Evolutionary conservation across 148 eudicot species (phyloP), one percentile per base, ranked within the genome.

Genomic region (Arbutus unedo): DNA sequence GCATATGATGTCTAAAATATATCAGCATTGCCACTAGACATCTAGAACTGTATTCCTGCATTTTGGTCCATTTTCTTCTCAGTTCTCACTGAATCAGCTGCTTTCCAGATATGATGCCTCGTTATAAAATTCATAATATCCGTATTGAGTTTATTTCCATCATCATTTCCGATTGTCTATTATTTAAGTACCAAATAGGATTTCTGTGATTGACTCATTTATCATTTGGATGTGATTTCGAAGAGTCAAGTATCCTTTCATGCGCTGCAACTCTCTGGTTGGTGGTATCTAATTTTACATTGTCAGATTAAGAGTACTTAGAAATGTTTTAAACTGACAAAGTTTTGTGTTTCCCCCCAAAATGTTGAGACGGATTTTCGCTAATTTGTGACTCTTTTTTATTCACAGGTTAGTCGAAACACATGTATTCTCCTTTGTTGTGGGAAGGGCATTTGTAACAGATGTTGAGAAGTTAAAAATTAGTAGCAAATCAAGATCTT

Each of bases 371-470:
- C 47, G 44, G 25, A 66, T 72, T 54, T 77, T 80, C 74, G 57
- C 19, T 84, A 74, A 81, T 82, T 77, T 81, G 50, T 86, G 74
- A 53, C 19, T 85, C 25, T 66, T 84, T 48, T 82, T 82, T 83
- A 75, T 86, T 86, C 85, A 82, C 98, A 97, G 99, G 94, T 90
- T 97, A 87, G 98, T 94, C 86, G 99, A 97, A 90, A 94, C 94
- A 85, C 99, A 97, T 86, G 91, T 97, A 85, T 97, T 97, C 92
- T 94, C 97, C 79, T 97, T 97, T 88, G 99, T 97, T 84, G 97
- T 97, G 81, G 99, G 99, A 83, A 92, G 99, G 90, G 99, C 99
- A 83, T 97, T 97, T 89, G 99, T 97, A 83, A 92, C 98, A 50
- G 98, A 97, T 91, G 89, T 97, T 84, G 98, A 94, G 86, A 97